These are phyloP conservation scores for Phialemoniopsis sp. DNA, from an alignment of 2,329 filamentous ascomycete genomes.

Conservation along the genomic window DNA sequence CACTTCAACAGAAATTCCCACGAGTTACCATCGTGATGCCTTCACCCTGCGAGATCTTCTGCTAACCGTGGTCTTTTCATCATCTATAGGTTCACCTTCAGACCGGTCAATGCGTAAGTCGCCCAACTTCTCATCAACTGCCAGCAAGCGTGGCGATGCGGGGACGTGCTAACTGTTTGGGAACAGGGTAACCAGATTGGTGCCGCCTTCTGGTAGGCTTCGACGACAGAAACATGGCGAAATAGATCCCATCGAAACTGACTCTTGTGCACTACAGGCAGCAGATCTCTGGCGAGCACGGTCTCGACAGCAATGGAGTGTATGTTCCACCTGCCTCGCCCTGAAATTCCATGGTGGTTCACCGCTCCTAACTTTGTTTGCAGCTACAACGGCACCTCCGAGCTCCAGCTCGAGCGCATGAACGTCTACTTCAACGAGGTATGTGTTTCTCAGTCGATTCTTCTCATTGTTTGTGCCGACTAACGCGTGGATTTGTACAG, in stretches of 20 bases:
- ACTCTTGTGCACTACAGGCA: conserved; percentile 50
- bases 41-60: conserved; percentile 18
- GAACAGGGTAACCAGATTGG: conserved; percentile 98
- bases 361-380: conserved; percentile 9
- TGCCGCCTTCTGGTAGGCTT: conserved; percentile 93
- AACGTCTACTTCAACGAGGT: conserved; percentile 90
- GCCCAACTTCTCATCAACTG: neutral
- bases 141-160: conserved; percentile 5
- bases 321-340: conserved; percentile 19
- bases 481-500: conserved; percentile 36
- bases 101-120: conserved; percentile 97
- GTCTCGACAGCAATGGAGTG: too few relatives aligned
- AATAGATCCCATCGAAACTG: conserved; percentile 22
- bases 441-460: too few relatives aligned
- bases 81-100: conserved; percentile 89
- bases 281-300: conserved; percentile 80
- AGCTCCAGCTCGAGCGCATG: conserved; percentile 99
- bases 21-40: neutral
- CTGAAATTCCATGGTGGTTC: conserved; percentile 20
- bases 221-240: conserved; percentile 1
- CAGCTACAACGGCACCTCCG: conserved; percentile 95
- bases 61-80: conserved; percentile 51
- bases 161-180: conserved; percentile 28
- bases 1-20: conserved; percentile 1
- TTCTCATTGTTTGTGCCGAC: too few relatives aligned